A percentile compares a stretch with the other conserved stretches of the same genome.
Evolutionary conservation across 2,329 filamentous ascomycete species (phyloP).

Genomic region (Colletotrichum sp.): DNA sequence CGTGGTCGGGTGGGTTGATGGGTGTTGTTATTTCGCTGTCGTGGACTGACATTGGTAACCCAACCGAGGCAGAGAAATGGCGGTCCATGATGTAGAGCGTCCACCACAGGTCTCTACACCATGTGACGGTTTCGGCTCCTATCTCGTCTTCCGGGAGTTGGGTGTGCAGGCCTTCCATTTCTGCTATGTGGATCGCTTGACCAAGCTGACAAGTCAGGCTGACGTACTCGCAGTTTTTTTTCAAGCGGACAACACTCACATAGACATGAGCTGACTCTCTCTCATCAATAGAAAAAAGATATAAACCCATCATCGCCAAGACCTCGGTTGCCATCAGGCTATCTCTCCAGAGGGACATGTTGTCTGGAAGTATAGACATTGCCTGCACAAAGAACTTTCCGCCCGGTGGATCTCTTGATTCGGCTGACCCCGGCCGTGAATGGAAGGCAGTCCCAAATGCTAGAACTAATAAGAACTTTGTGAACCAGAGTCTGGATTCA

Average conservation of each 20-base stretch:
- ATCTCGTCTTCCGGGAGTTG: slow-evolving; percentile 42
- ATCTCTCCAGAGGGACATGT: slow-evolving; percentile 36
- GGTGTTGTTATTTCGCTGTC: not conserved
- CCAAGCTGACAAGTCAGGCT: slow-evolving; percentile 32
- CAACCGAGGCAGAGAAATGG: slow-evolving; percentile 35
- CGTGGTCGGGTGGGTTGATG: not conserved
- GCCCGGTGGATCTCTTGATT: slow-evolving; percentile 26
- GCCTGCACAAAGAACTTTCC: slow-evolving; percentile 34
- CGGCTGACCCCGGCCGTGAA: not conserved
- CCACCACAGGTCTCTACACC: slow-evolving; percentile 45
- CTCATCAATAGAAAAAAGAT: slow-evolving; percentile 40
- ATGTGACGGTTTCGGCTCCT: slow-evolving; percentile 32
- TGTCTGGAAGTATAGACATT: slow-evolving; percentile 39
- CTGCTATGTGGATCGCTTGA: slow-evolving; percentile 43
- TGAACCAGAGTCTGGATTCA: slow-evolving; percentile 13
- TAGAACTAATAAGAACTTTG: not conserved
- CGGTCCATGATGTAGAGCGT: slow-evolving; percentile 45
- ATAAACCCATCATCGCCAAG: slow-evolving; percentile 37
- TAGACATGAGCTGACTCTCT: slow-evolving; percentile 30
- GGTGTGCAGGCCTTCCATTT: slow-evolving; percentile 43
- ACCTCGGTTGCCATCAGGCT: slow-evolving; percentile 41
- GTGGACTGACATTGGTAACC: not conserved
- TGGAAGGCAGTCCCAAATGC: not conserved
- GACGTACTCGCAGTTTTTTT: not conserved
- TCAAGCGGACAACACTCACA: slow-evolving; percentile 1